Evolutionary conservation across 345 rosid species (phyloP).

Genomic region (Clarkia xantiana): DNA sequence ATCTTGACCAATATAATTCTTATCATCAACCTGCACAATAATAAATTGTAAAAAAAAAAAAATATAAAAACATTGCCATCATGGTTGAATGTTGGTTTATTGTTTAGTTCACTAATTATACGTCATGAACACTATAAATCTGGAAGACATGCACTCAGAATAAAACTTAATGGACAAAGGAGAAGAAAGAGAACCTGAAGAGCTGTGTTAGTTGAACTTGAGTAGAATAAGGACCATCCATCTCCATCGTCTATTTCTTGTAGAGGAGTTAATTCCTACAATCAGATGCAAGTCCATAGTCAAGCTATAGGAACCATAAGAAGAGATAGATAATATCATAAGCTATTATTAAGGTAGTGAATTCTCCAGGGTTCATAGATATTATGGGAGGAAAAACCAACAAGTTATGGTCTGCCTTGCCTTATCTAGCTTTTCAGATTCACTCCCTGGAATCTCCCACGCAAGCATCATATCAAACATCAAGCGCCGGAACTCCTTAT

Average conservation of each 20-base stretch:
- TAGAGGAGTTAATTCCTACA: slow-evolving; percentile 40
- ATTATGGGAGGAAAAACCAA: background rate
- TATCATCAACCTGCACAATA: slow-evolving; percentile 56
- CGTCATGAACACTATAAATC: background rate
- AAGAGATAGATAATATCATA: background rate
- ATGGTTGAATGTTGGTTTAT: background rate
- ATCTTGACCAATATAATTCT: slow-evolving; percentile 64
- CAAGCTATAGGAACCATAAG: slow-evolving; percentile 5
- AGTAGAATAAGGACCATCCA: slow-evolving; percentile 62
- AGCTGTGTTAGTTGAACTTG: slow-evolving; percentile 69
- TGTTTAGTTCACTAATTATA: background rate
- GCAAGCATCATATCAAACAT: slow-evolving; percentile 98
- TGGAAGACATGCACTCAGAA: too few species aligned
- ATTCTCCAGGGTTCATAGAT: background rate
- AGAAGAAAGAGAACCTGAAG: slow-evolving; percentile 44
- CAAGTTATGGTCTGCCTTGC: slow-evolving; percentile 15
- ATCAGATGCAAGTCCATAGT: slow-evolving; percentile 10
- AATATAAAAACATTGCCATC: background rate
- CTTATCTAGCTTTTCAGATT: slow-evolving; percentile 22
- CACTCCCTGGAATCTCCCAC: slow-evolving; percentile 66
- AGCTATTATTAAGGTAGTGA: background rate
- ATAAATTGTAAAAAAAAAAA: background rate
- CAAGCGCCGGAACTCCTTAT: slow-evolving; percentile 57
- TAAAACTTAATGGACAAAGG: slow-evolving; percentile 2
- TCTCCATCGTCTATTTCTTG: slow-evolving; percentile 58